Base-by-base conservation (phyloP, 164 flowering plant genomes). In the grape (Vitis vinifera) region DNA sequence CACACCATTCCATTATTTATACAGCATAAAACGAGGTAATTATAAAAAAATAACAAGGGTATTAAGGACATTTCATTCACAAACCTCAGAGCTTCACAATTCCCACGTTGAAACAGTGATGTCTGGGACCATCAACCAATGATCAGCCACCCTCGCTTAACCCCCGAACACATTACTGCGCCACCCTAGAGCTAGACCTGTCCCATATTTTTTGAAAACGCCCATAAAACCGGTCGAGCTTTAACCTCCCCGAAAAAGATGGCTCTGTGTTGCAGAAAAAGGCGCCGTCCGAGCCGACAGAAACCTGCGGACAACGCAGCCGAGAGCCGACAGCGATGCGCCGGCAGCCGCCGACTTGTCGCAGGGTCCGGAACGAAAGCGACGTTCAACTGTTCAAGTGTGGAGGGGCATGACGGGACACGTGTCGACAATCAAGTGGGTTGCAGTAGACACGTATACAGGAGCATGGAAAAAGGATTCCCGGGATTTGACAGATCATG, bases 341-440 rank as follows among this genome's bases (percentile, higher is more conserved):
- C 77, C 82, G 74, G 44, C 80, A 67, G 78, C 76, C 65, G 80
- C 80, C 80, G 71, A 67, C 72, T 63, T 74, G 74, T 62, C 59
- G 14, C 60, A 37, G 11, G 55, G 55, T 57, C 71, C 66, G n/a
- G 31, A 16, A 5, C 5, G 80, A 79, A 55, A 78, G 80, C 70
- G 77, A 78, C 80, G 63, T 37, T 8, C 69, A 74, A 73, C 77
- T 5, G 65, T 15, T 50, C 23, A 8, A 14, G 50, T 12, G 65
- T 13, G 65, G 11, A n/a, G 29, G 63, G 64, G 5, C 8, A 1
- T 23, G 14, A 14, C 12, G 3, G 10, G 30, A 12, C 16, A 62
- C 62, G 69, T 69, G 69, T 44, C 69, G 56, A 8, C 0, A 1
- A 3, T 1, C 0, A 0, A 67, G 23, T 63, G 65, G 71, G 3